Evolutionary conservation across 192 early-diverging fungal genomes (phyloP).

Genomic region (Backusella macrospora): DNA sequence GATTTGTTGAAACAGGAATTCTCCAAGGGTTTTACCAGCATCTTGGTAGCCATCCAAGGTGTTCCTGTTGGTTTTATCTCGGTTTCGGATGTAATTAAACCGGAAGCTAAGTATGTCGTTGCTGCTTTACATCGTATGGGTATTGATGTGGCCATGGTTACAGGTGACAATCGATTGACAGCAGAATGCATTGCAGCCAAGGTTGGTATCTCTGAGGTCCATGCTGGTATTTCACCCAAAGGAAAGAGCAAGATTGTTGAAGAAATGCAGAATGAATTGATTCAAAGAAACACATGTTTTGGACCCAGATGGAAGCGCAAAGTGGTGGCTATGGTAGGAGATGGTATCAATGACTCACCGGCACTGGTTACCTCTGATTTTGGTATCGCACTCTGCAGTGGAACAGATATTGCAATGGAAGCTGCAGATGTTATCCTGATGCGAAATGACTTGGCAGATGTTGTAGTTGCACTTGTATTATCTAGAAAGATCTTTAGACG

Average conservation of each 20-base stretch:
- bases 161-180: conserved; percentile 87
- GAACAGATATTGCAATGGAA: conserved; percentile 95
- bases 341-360: conserved; percentile 95
- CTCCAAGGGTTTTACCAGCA: conserved; percentile 72
- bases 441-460: conserved; percentile 82
- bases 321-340: conserved; percentile 89
- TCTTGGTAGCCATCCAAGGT: conserved; percentile 71
- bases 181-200: conserved; percentile 80
- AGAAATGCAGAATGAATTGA: conserved; percentile 58
- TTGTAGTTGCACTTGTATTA: conserved; percentile 85
- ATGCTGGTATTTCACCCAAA: conserved; percentile 87
- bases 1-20: conserved; percentile 58
- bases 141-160: conserved; percentile 86
- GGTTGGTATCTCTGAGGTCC: conserved; percentile 81
- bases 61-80: conserved; percentile 70
- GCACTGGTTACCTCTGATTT: conserved; percentile 83
- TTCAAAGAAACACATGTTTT: not conserved
- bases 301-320: not conserved
- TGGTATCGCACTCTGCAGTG: conserved; percentile 88
- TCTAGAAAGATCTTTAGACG: conserved; percentile 80
- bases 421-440: conserved; percentile 92
- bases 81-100: conserved; percentile 81
- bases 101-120: conserved; percentile 73
- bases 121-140: conserved; percentile 74
- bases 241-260: conserved; percentile 84